Conservation (phyloP, 345 rosid species). For the Citrus trifoliata region DNA sequence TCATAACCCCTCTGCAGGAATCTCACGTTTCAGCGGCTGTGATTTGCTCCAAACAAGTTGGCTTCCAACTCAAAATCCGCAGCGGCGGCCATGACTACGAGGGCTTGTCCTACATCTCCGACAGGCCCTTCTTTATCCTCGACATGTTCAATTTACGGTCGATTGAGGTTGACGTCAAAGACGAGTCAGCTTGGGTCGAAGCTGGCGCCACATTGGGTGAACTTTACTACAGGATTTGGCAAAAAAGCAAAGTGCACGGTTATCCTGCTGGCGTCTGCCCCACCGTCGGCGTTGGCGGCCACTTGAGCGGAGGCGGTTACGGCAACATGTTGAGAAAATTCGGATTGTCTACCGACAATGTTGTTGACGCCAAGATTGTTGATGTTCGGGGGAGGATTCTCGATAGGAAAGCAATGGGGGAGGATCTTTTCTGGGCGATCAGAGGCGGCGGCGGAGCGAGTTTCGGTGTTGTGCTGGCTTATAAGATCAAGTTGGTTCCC, state of each 20-base stretch:
- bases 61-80: constrained; percentile 45
- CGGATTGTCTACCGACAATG: constrained; percentile 50
- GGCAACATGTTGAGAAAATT: constrained; percentile 63
- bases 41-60: constrained; percentile 30
- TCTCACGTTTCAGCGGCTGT: constrained; percentile 53
- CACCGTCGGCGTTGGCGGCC: constrained; percentile 54
- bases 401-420: constrained; percentile 57
- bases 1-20: constrained; percentile 30
- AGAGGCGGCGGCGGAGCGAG: constrained; percentile 67
- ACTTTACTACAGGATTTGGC: constrained; percentile 40
- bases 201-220: constrained; percentile 62
- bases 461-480: constrained; percentile 56
- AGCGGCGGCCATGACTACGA: constrained; percentile 79
- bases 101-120: constrained; percentile 47
- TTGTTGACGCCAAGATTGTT: constrained; percentile 51
- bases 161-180: constrained; percentile 25
- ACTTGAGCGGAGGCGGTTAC: constrained; percentile 54
- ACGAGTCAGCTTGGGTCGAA: constrained; percentile 49
- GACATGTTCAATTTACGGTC: constrained; percentile 50
- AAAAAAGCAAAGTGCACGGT: constrained; percentile 39
- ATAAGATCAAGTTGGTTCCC: constrained; percentile 50
- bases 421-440: constrained; percentile 73
- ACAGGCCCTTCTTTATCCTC: constrained; percentile 40
- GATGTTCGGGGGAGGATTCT: constrained; percentile 43
- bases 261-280: constrained; percentile 64